A percentile compares a stretch with the other conserved stretches of the same genome.
Evolutionary conservation across 2,329 filamentous ascomycete species (phyloP).

Genomic region (Alternaria hordeiaustralica): DNA sequence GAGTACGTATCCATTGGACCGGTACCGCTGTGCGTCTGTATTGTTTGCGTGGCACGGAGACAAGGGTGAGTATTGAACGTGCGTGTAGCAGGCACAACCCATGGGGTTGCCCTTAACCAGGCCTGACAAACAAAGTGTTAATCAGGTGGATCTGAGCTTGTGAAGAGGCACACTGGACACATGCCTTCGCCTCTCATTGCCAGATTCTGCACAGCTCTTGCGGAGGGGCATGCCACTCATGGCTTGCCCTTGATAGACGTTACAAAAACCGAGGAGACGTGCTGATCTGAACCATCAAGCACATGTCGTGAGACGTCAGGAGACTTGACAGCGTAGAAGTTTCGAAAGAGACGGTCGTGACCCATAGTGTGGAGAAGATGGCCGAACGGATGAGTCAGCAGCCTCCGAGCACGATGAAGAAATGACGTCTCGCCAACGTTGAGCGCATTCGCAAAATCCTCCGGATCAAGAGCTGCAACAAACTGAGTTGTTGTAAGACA

Average conservation of each 20-base stretch:
- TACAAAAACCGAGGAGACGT: not conserved
- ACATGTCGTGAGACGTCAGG: not conserved
- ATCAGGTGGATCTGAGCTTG: not conserved
- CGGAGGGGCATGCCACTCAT: not conserved
- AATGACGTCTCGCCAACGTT: slow-evolving; percentile 5
- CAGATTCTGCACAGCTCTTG: not conserved
- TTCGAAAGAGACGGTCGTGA: not conserved
- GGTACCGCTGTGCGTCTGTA: not conserved
- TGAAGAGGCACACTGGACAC: not conserved
- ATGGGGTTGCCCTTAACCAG: not conserved
- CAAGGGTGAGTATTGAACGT: not conserved
- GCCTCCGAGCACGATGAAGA: not conserved
- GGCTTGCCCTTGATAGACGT: not conserved
- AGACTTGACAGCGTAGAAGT: not conserved
- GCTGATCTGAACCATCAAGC: not conserved
- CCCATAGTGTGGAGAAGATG: not conserved
- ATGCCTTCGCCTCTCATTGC: not conserved
- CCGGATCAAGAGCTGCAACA: not conserved
- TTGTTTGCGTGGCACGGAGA: not conserved
- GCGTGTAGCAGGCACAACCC: not conserved
- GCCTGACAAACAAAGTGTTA: not conserved
- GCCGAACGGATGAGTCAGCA: slow-evolving; percentile 2
- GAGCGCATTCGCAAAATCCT: not conserved
- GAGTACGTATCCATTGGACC: not conserved
- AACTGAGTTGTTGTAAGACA: not conserved